Percentiles rank a stretch among this genome's conserved stretches.
phyloP scores from a whole-genome alignment of 805 yeast genomes.

The Martiniozyma abietophila region DNA sequence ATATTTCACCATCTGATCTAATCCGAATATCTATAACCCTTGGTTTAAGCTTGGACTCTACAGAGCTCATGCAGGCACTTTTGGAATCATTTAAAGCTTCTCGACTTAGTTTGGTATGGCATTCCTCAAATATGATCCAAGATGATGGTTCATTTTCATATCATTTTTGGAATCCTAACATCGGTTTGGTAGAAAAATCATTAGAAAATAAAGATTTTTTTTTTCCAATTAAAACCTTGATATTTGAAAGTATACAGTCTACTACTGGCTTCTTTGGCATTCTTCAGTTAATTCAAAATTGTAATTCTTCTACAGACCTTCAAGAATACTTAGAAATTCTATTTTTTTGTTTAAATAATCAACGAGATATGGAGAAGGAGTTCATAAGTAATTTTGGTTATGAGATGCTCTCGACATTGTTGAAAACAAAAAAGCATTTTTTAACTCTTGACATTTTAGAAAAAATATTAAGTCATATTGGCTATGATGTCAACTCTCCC shows the following conservation, averaged over 20 bases:
- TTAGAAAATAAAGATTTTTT: background rate
- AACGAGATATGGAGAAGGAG: constrained; percentile 41
- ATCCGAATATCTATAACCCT: constrained; percentile 1
- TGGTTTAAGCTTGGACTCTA: too few species aligned
- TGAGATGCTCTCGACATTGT: constrained; percentile 43
- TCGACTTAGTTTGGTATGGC: constrained; percentile 3
- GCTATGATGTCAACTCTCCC: constrained; percentile 44
- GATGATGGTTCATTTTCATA: too few species aligned
- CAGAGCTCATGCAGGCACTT: too few species aligned
- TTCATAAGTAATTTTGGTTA: constrained; percentile 55
- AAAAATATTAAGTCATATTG: constrained; percentile 41
- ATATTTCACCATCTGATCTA: constrained; percentile 10
- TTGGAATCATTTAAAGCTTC: too few species aligned
- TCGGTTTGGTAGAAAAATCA: background rate
- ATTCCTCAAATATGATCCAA: too few species aligned
- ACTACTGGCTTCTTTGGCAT: constrained; percentile 45
- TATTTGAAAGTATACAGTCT: constrained; percentile 24
- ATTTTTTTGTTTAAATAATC: constrained; percentile 33
- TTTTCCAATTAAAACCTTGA: background rate
- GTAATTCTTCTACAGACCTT: constrained; percentile 28
- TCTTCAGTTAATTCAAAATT: constrained; percentile 36
- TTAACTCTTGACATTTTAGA: constrained; percentile 38
- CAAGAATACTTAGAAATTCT: constrained; percentile 31
- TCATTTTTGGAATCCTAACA: background rate
- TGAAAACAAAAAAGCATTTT: constrained; percentile 36